Base-by-base conservation (phyloP, 768 basidiomycete genomes). In the Russula compacta region DNA sequence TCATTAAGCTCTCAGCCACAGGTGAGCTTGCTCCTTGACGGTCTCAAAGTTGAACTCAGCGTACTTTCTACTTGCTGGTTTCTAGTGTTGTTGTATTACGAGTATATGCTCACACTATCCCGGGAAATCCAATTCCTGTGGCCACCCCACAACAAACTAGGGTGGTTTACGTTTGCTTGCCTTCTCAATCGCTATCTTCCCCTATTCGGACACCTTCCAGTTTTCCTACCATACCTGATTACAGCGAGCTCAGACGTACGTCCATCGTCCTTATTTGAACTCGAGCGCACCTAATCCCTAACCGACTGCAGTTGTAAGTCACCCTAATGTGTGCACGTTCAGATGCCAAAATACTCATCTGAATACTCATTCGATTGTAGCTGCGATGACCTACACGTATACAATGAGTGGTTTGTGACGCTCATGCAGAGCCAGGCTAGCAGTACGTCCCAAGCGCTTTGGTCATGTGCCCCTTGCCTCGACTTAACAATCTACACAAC, bases 161-260 rank as follows among this genome's bases (percentile, higher is more conserved):
- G 68, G 2, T 64, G 66, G 19, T 76, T 77, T 51, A 72, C 79
- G 2, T 73, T 73, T 21, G 73, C 76, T 66, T 82, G 81, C 67
- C 75, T 80, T 46, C 54, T 80, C 43, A 80, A 80, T 59, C 78
- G 82, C 10, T 83, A 83, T 56, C 66, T 78, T 36, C 72, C 78
- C 1, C 69, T 79, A 47, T 69, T 79, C 38, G 77, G 75, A 11
- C 62, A 67, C 38, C 60, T 70, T 10, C 68, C 67, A 1, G 54
- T 71, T 19, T 66, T 63, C 33, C 61, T 59, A 2, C 67, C 65
- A 21, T 70, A 69, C 53, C 68, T 70, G 21, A 17, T 29, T 7
- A 29, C 7, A 7, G 6, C 21, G 19, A 24, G 7, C 24, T 5
- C n/a, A 17, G 2, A 2, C 17, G 59, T 60, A 48, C 59, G 59